A percentile compares a stretch with the other conserved stretches of the same genome.
Conservation (phyloP, 2,329 filamentous ascomycete species). For the Apiospora hydei region DNA sequence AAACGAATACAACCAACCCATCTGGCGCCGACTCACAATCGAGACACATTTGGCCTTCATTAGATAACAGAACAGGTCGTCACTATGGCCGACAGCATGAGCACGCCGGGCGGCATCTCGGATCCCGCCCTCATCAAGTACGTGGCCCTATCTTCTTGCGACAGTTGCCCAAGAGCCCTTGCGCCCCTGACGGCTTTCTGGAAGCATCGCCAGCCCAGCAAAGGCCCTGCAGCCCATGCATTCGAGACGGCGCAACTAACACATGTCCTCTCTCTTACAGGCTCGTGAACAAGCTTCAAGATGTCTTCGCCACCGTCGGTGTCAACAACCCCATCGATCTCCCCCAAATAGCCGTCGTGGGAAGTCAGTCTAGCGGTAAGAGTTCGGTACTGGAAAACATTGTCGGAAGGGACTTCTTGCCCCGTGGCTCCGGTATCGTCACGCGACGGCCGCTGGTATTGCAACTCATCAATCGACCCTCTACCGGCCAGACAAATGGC, state of each 20-base stretch:
- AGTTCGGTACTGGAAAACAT: slow-evolving; percentile 64
- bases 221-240: neutral
- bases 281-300: slow-evolving; percentile 98
- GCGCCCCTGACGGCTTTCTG: slow-evolving; percentile 31
- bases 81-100: slow-evolving; percentile 44
- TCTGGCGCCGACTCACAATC: slow-evolving; percentile 4
- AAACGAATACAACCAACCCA: slow-evolving; percentile 15
- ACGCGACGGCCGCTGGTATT: slow-evolving; percentile 95
- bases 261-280: slow-evolving; percentile 46
- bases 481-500: slow-evolving; percentile 73
- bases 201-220: neutral
- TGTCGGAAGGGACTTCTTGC: slow-evolving; percentile 84
- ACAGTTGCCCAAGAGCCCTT: slow-evolving; percentile 28
- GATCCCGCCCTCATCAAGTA: slow-evolving; percentile 73
- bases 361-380: slow-evolving; percentile 63
- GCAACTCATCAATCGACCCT: slow-evolving; percentile 64
- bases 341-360: slow-evolving; percentile 55
- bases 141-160: slow-evolving; percentile 38
- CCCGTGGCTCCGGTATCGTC: slow-evolving; percentile 96
- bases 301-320: slow-evolving; percentile 98
- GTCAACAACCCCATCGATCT: slow-evolving; percentile 87
- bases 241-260: slow-evolving; percentile 36
- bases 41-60: slow-evolving; percentile 1
- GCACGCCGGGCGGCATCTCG: slow-evolving; percentile 65
- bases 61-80: slow-evolving; percentile 20